Evolutionary conservation across 352 stramenopile species (phyloP).

Genomic region (Phytopythium sindhum): DNA sequence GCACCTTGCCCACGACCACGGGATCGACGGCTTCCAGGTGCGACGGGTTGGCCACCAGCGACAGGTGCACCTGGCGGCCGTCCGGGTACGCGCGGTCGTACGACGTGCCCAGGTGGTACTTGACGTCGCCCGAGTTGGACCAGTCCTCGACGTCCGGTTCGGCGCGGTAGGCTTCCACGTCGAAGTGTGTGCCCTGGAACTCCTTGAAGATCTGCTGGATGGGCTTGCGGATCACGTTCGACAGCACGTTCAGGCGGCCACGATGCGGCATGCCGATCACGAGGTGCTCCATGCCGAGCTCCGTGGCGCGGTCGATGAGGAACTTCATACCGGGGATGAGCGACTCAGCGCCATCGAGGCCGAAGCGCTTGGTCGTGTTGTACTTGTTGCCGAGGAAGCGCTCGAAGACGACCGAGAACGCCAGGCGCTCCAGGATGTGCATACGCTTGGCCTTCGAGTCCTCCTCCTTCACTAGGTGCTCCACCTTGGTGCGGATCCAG

Average conservation of each 20-base stretch:
- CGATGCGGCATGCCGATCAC: conserved; percentile 98
- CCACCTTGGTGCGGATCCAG: conserved; percentile 94
- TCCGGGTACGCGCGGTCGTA: conserved; percentile 96
- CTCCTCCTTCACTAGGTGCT: conserved; percentile 66
- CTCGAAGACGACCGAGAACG: conserved; percentile 98
- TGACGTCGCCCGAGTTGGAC: conserved; percentile 95
- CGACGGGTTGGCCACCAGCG: conserved; percentile 95
- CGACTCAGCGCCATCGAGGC: conserved; percentile 94
- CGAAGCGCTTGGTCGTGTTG: conserved; percentile 98
- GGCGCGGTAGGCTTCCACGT: conserved; percentile 83
- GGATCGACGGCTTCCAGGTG: conserved; percentile 97
- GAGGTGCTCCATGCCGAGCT: conserved; percentile 95
- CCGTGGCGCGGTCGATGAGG: conserved; percentile 93
- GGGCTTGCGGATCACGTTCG: conserved; percentile 98
- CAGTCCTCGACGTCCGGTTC: conserved; percentile 81
- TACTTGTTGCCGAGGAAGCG: conserved; percentile 98
- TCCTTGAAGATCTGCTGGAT: conserved; percentile 98
- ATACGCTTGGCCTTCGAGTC: conserved; percentile 92
- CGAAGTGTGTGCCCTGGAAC: conserved; percentile 94
- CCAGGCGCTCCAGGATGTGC: conserved; percentile 96
- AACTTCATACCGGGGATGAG: conserved; percentile 95
- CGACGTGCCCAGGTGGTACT: conserved; percentile 98
- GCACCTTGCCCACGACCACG: conserved; percentile 93
- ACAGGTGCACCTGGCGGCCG: conserved; percentile 93
- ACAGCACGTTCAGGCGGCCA: conserved; percentile 96